These are phyloP conservation scores for Blastobotrys muscicola DNA, from an alignment of 805 yeast genomes.

Conservation along the genomic window DNA sequence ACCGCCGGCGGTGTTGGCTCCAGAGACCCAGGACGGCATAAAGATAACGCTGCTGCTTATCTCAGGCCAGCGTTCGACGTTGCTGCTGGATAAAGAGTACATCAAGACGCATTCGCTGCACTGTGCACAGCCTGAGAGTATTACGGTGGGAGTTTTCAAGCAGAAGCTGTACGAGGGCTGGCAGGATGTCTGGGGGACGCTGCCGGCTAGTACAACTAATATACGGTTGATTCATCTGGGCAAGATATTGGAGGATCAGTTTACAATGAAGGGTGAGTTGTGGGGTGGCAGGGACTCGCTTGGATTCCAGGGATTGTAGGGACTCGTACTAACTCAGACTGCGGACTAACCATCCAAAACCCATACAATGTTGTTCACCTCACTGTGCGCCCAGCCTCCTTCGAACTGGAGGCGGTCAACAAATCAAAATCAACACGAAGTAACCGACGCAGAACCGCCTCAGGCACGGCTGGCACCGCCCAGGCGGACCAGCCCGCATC, in stretches of 20 bases:
- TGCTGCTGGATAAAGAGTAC: slow-evolving; percentile 13
- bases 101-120: slow-evolving; percentile 13
- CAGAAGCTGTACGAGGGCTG: slow-evolving; percentile 15
- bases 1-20: not conserved
- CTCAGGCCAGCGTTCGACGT: slow-evolving; percentile 15
- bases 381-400: slow-evolving; percentile 23
- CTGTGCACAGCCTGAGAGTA: slow-evolving; percentile 9
- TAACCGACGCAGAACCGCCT: not conserved
- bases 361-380: slow-evolving; percentile 26
- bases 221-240: slow-evolving; percentile 28
- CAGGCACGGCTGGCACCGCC: no score
- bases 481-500: no score
- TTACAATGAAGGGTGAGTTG: slow-evolving; percentile 1
- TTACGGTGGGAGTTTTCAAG: slow-evolving; percentile 15
- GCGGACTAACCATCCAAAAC: slow-evolving; percentile 12
- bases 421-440: not conserved
- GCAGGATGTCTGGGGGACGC: slow-evolving; percentile 19
- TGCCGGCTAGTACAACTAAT: slow-evolving; percentile 12
- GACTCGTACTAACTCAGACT: slow-evolving; percentile 5
- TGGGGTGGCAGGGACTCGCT: no score
- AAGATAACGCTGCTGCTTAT: slow-evolving; percentile 17
- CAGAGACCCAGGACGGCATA: slow-evolving; percentile 3
- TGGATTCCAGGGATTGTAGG: no score
- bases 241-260: slow-evolving; percentile 19
- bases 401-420: slow-evolving; percentile 13